phyloP scores from a whole-genome alignment of 331 rosid genomes.

The Cydonia oblonga region DNA sequence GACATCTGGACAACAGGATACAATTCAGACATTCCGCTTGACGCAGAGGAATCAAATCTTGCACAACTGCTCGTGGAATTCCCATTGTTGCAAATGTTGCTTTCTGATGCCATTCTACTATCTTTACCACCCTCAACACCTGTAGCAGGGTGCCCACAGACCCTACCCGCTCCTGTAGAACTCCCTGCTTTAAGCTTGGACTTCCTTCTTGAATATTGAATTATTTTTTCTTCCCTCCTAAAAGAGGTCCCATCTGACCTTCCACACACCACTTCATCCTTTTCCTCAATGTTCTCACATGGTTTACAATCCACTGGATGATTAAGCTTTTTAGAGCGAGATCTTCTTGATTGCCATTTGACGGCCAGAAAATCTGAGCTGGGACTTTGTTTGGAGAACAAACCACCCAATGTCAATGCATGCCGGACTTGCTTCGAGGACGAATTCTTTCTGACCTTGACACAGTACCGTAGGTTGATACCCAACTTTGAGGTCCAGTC shows the following conservation, averaged over 20 bases:
- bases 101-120: constrained; percentile 14
- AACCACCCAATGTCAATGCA: constrained; percentile 49
- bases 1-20: constrained; percentile 22
- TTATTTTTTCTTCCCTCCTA: constrained; percentile 32
- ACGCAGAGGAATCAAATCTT: constrained; percentile 16
- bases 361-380: constrained; percentile 23
- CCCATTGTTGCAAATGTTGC: constrained; percentile 5
- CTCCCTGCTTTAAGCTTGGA: constrained; percentile 40
- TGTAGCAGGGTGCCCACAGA: constrained; percentile 17
- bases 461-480: constrained; percentile 67
- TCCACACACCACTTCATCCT: constrained; percentile 30
- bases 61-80: constrained; percentile 31
- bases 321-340: constrained; percentile 63
- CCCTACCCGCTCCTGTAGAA: constrained; percentile 23
- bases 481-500: constrained; percentile 95
- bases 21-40: constrained; percentile 28
- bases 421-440: constrained; percentile 55
- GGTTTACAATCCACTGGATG: constrained; percentile 22
- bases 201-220: constrained; percentile 80
- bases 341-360: constrained; percentile 62
- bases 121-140: constrained; percentile 23
- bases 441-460: constrained; percentile 57
- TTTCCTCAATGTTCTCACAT: constrained; percentile 23
- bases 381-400: constrained; percentile 38
- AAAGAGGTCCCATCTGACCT: constrained; percentile 11